A percentile compares a stretch with the other conserved stretches of the same genome.
phyloP scores from a whole-genome alignment of 495 filamentous ascomycete genomes.

The Xylaria sp. region DNA sequence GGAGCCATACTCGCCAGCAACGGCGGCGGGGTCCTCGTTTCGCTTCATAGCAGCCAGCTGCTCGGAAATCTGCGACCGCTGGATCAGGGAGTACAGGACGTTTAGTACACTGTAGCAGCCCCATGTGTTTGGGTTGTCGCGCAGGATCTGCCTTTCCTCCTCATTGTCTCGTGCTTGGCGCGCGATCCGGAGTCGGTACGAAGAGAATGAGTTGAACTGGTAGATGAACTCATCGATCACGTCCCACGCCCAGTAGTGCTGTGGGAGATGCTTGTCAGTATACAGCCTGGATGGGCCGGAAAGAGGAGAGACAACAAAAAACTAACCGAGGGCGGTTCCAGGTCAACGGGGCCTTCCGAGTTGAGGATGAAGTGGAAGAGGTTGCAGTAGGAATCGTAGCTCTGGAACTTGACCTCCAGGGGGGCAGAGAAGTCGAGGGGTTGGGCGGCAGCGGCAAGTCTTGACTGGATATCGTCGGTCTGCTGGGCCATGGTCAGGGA shows the following conservation, averaged over 20 bases:
- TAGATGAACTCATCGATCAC: slow-evolving; percentile 99
- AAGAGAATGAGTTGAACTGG: slow-evolving; percentile 99
- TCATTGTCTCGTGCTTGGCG: slow-evolving; percentile 77
- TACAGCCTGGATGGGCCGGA: background rate
- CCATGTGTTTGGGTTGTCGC: slow-evolving; percentile 98
- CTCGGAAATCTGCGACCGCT: slow-evolving; percentile 96
- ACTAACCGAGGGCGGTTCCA: slow-evolving; percentile 93
- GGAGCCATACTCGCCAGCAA: slow-evolving; percentile 93
- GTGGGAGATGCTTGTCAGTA: slow-evolving; percentile 38
- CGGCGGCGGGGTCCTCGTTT: slow-evolving; percentile 81
- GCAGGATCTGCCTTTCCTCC: slow-evolving; percentile 88
- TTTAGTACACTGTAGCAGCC: slow-evolving; percentile 99
- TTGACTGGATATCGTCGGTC: slow-evolving; percentile 85
- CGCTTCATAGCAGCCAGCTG: slow-evolving; percentile 94
- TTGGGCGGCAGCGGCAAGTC: slow-evolving; percentile 86
- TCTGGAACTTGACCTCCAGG: slow-evolving; percentile 92
- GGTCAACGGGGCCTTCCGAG: slow-evolving; percentile 94
- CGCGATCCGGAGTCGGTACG: slow-evolving; percentile 90
- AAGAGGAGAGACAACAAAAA: background rate
- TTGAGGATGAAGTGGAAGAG: slow-evolving; percentile 99
- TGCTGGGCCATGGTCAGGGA: slow-evolving; percentile 60
- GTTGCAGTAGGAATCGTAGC: slow-evolving; percentile 99
- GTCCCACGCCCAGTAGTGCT: slow-evolving; percentile 99
- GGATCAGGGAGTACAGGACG: slow-evolving; percentile 98
- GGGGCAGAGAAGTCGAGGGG: slow-evolving; percentile 94